Conservation (phyloP, 2,329 filamentous ascomycete species). For the Periglandula ipomoeae region DNA sequence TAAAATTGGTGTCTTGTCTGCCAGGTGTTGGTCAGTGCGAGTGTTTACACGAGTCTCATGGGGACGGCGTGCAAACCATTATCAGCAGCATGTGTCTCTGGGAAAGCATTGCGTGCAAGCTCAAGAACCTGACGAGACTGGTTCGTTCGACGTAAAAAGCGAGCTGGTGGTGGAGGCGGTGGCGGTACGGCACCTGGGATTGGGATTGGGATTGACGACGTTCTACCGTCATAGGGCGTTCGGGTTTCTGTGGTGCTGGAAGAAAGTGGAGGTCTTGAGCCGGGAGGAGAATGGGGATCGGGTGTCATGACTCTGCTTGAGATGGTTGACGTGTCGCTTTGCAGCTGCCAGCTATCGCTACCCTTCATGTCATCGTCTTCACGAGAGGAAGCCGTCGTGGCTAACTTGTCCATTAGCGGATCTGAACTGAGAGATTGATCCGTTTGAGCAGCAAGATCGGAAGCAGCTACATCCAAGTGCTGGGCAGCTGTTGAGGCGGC, state of each 20-base stretch:
- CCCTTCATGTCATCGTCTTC: conserved; percentile 18
- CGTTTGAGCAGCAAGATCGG: background rate
- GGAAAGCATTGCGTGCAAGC: background rate
- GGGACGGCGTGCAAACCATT: background rate
- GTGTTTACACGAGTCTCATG: background rate
- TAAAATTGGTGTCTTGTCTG: conserved; percentile 8
- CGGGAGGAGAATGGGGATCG: conserved; percentile 14
- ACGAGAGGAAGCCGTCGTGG: conserved; percentile 16
- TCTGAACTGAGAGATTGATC: background rate
- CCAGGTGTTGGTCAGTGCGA: background rate
- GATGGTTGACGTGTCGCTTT: conserved; percentile 19
- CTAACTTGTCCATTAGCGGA: conserved; percentile 3
- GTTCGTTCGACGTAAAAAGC: conserved; percentile 2
- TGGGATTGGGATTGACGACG: conserved; percentile 6
- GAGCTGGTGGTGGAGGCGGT: conserved; percentile 9
- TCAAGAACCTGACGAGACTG: background rate
- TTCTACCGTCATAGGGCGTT: conserved; percentile 9
- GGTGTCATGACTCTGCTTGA: conserved; percentile 21
- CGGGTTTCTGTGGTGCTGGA: conserved; percentile 10
- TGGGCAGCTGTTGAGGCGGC: background rate
- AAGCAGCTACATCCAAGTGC: background rate
- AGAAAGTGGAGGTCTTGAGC: conserved; percentile 8
- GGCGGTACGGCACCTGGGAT: conserved; percentile 8
- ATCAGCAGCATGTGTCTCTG: background rate
- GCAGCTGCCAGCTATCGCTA: conserved; percentile 18